Base-by-base conservation (phyloP, 164 flowering plant genomes). In the Vitis labrusca region DNA sequence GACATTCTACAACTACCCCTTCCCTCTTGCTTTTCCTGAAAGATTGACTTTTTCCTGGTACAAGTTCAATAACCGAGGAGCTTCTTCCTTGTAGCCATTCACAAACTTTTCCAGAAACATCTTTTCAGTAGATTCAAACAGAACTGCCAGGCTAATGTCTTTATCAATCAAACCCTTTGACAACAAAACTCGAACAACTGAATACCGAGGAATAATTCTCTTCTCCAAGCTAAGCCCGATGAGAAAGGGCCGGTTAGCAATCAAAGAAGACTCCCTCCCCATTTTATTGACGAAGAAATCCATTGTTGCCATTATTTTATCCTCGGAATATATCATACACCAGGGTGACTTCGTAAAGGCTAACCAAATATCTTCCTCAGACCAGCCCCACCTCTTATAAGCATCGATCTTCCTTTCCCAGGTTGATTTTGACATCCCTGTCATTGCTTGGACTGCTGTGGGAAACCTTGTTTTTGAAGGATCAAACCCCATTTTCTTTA, bases 321-420 rank as follows among this genome's bases (percentile, higher is more conserved):
- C 50, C 71, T 72, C 73, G 1, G 78, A 78, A 1, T n/a, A 2
- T 2, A n/a, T 50, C 78, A 75, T 68, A 47, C 54, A 61, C 32
- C 2, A 13, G 2, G 78, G 78, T 14, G 69, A 50, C 71, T 30
- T 64, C 11, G 17, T 16, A 15, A 78, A 78, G 0, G 71, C 69
- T 3, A 6, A 3, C 6, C 64, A 8, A 53, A 75, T 23, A 23
- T 74, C 76, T 6, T 65, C 74, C 62, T 62, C 71, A 12, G 81
- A 74, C 78, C 70, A 75, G 62, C 77, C 80, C 69, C 57, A 78
- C 29, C 59, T 78, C 58, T 29, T 70, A 59, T 61, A 74, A 23
- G 67, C 55, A 53, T 67, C 63, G 2, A 62, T 8, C 23, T 67
- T 78, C 19, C 13, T n/a, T 14, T 70, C 74, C 77, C 77, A 78